Base-by-base conservation (phyloP, 2,329 filamentous ascomycete genomes). In the Pezicula carpinea region DNA sequence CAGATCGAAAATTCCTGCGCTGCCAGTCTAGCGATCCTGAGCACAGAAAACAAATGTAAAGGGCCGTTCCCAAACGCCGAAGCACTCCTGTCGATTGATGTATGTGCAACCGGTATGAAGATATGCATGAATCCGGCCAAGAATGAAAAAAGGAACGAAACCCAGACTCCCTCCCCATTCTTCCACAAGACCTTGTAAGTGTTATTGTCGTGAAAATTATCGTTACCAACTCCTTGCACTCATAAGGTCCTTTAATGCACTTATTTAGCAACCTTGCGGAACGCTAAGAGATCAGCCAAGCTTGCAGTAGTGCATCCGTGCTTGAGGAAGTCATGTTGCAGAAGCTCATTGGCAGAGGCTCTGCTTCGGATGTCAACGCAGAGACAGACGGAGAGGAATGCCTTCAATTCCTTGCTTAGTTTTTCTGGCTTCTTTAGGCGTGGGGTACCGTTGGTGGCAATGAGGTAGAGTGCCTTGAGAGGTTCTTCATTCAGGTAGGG, bases 401-500 rank as follows among this genome's bases (percentile, higher is more conserved):
- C 88, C 76, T 97, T 97, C 58, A 99, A 82, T 70, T 97, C 93
- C 75, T 96, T 96, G 72, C 88, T 95, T 51, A 97, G 80, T 73
- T 95, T 96, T 72, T 99, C 92, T 1, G 93, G 92, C 72, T 96
- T 96, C 86, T 99, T 99, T 54, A 99, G 79, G 48, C 90, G 83
- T 18, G 93, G 93, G 3, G 93, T 97, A 56, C 93, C 93, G 71
- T 97, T 97, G 47, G 93, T 99, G 40, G 93, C 93, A 65, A 99
- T 99, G 52, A 99, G 80, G 67, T 96, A 99, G 39, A 99, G 79
- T 6, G 93, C 93, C 76, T 97, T 97, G 47, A 99, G 80, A 0
- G 93, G 93, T 69, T 97, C 92, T 69, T 97, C 93, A 69, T 97
- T 97, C 32, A 97, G 80, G 67, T 99, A 99, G 0, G 93, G 93